phyloP scores from a whole-genome alignment of 306 rosid species.

The Canavalia ensiformis region DNA sequence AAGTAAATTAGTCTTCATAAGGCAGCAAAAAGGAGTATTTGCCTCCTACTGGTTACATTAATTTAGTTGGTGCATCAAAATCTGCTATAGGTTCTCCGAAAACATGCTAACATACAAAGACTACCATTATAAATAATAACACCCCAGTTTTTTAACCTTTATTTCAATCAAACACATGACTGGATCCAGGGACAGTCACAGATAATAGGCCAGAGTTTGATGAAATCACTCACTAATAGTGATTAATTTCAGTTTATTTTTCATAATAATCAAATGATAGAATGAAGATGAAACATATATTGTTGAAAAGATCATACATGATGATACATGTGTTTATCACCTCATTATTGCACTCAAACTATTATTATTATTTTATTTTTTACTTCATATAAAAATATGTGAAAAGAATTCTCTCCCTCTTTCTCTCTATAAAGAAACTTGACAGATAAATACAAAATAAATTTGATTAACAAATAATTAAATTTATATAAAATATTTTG shows the following conservation, averaged over 20 bases:
- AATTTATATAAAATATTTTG: background rate
- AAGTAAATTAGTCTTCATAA: slow-evolving; percentile 1
- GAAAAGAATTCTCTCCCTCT: background rate
- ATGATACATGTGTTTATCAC: slow-evolving; percentile 1
- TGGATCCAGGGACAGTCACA: background rate
- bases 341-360: background rate
- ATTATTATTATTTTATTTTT: background rate
- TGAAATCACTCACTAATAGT: background rate
- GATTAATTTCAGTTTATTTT: background rate
- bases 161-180: background rate
- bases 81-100: background rate
- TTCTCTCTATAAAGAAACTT: background rate
- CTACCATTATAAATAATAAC: background rate
- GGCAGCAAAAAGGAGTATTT: background rate
- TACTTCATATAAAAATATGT: background rate
- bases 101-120: slow-evolving; percentile 16
- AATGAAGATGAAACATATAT: background rate
- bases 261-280: background rate
- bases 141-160: background rate
- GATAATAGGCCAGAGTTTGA: background rate
- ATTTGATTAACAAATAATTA: slow-evolving; percentile 2
- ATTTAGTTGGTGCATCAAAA: slow-evolving; percentile 27
- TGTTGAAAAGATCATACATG: background rate
- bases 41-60: slow-evolving; percentile 7
- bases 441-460: background rate